These are phyloP conservation scores for Myochromella boudieri DNA, from an alignment of 768 basidiomycete genomes.

Conservation along the genomic window DNA sequence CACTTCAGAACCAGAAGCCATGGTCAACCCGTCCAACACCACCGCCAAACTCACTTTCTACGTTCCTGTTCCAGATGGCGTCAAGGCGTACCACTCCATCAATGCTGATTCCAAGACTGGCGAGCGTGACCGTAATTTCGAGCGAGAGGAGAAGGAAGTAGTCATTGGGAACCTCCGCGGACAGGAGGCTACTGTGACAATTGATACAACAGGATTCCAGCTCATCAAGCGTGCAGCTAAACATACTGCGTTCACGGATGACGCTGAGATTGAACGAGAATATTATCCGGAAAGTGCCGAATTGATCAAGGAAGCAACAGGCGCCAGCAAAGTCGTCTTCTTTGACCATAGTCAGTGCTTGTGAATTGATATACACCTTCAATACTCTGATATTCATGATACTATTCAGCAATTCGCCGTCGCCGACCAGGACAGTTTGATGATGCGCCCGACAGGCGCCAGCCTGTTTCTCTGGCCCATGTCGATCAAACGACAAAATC, in stretches of 20 bases:
- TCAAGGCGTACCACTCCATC: constrained; percentile 36
- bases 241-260: constrained; percentile 47
- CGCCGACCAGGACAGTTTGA: constrained; percentile 36
- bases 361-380: neutral
- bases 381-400: neutral
- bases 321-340: constrained; percentile 53
- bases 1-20: neutral
- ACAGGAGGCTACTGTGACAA: constrained; percentile 40
- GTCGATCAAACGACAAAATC: constrained; percentile 52
- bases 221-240: constrained; percentile 38
- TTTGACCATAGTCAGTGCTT: constrained; percentile 61
- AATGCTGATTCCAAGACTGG: constrained; percentile 35
- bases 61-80: constrained; percentile 36
- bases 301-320: constrained; percentile 57
- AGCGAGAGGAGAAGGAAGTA: constrained; percentile 25
- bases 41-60: constrained; percentile 37
- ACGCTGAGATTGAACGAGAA: constrained; percentile 49
- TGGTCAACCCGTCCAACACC: constrained; percentile 12
- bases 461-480: constrained; percentile 47
- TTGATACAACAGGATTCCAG: constrained; percentile 56
- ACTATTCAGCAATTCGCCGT: constrained; percentile 43
- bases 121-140: constrained; percentile 35
- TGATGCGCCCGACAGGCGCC: constrained; percentile 35
- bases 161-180: constrained; percentile 55
- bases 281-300: constrained; percentile 65